Evolutionary conservation across 169 alveolate genomes (phyloP).

Genomic region (Plasmodium sp.): DNA sequence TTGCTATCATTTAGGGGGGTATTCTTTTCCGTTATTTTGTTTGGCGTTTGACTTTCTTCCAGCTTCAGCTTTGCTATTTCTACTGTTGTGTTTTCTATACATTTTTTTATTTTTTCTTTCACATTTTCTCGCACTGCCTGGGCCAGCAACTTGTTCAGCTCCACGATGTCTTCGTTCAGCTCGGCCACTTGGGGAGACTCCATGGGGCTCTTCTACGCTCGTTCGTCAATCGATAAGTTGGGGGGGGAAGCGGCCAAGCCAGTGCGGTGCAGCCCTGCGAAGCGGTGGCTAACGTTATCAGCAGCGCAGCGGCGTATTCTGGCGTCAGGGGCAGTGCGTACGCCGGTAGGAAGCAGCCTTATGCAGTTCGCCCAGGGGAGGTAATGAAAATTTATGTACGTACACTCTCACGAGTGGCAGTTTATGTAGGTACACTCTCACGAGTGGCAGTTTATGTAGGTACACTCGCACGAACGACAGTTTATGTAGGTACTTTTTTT

Average conservation of each 20-base stretch:
- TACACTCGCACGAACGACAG: not conserved
- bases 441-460: not conserved
- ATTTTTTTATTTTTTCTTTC: conserved; percentile 29
- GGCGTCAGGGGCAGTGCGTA: not conserved
- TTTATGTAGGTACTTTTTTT: not conserved
- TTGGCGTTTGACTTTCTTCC: conserved; percentile 48
- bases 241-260: not conserved
- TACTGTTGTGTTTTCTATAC: conserved; percentile 45
- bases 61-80: conserved; percentile 41
- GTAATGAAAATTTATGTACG: not conserved
- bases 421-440: not conserved
- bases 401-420: too few relatives aligned
- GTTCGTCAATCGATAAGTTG: not conserved
- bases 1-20: conserved; percentile 3
- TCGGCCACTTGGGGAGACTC: conserved; percentile 1
- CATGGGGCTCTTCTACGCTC: not conserved
- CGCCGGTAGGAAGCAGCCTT: not conserved
- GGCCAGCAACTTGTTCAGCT: conserved; percentile 20
- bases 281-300: not conserved
- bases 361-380: not conserved
- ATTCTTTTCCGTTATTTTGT: conserved; percentile 25
- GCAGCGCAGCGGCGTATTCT: not conserved
- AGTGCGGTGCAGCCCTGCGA: not conserved
- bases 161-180: conserved; percentile 31
- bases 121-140: conserved; percentile 44